Evolutionary conservation across 768 basidiomycete genomes (phyloP).

Genomic region (Leccinellum albellum): DNA sequence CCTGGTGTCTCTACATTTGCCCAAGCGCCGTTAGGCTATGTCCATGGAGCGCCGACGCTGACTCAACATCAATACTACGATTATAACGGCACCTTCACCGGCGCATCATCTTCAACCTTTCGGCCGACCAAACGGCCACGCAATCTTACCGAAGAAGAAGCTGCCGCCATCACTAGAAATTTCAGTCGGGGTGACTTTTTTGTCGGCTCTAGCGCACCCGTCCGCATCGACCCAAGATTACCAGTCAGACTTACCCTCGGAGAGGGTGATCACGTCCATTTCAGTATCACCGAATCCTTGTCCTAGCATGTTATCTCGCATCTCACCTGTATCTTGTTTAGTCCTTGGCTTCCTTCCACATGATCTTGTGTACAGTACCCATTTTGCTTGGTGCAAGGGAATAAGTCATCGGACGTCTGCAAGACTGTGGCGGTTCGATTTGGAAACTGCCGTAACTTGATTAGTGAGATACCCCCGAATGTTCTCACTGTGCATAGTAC

Average conservation of each 20-base stretch:
- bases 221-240: slow-evolving; percentile 77
- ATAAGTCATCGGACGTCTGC: slow-evolving; percentile 1
- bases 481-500: not conserved
- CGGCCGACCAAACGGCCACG: slow-evolving; percentile 78
- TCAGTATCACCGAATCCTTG: slow-evolving; percentile 49
- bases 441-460: not conserved
- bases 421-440: not conserved
- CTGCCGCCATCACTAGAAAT: slow-evolving; percentile 79
- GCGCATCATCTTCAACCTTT: slow-evolving; percentile 71
- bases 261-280: slow-evolving; percentile 79
- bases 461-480: not conserved
- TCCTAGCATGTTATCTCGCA: slow-evolving; percentile 28
- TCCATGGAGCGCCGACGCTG: slow-evolving; percentile 42
- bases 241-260: slow-evolving; percentile 77
- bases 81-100: slow-evolving; percentile 65
- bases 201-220: slow-evolving; percentile 75
- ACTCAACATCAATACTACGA: slow-evolving; percentile 70
- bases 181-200: slow-evolving; percentile 81
- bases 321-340: slow-evolving; percentile 19
- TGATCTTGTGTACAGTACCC: slow-evolving; percentile 22
- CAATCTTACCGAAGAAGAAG: slow-evolving; percentile 77
- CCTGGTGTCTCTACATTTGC: slow-evolving; percentile 37
- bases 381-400: slow-evolving; percentile 5
- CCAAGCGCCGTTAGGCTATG: slow-evolving; percentile 37
- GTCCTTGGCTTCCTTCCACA: slow-evolving; percentile 6